These are phyloP conservation scores for Hypoxylon sp. DNA, from an alignment of 2,329 filamentous ascomycete genomes.

Conservation along the genomic window DNA sequence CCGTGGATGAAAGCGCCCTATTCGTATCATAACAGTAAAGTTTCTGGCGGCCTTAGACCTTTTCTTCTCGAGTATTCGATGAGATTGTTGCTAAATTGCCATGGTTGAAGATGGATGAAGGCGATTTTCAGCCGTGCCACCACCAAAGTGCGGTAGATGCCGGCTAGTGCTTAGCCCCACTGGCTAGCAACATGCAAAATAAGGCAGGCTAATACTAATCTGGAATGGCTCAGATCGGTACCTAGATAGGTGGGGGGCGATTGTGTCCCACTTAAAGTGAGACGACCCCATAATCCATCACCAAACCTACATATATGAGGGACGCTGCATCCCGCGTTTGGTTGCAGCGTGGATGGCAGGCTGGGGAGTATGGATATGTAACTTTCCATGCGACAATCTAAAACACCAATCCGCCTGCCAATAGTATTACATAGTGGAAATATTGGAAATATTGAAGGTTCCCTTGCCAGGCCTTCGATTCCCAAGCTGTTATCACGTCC, in stretches of 20 bases:
- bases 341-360: neutral
- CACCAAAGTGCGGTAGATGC: conserved; percentile 21
- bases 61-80: conserved; percentile 4
- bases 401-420: too few relatives aligned
- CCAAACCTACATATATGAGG: neutral
- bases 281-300: neutral
- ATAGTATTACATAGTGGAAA: too few relatives aligned
- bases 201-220: conserved; percentile 17
- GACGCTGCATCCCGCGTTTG: neutral
- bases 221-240: conserved; percentile 20
- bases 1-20: neutral
- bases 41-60: neutral
- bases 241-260: conserved; percentile 9
- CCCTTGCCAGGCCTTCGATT: too few relatives aligned
- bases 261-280: neutral
- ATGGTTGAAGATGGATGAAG: conserved; percentile 33
- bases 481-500: too few relatives aligned
- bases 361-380: too few relatives aligned
- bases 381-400: too few relatives aligned
- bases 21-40: neutral
- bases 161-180: conserved; percentile 19
- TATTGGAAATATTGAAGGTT: too few relatives aligned
- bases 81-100: conserved; percentile 14
- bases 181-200: conserved; percentile 31
- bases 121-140: conserved; percentile 29